Conservation (phyloP, 2,329 filamentous ascomycete genomes). For the Pyricularia sp. region DNA sequence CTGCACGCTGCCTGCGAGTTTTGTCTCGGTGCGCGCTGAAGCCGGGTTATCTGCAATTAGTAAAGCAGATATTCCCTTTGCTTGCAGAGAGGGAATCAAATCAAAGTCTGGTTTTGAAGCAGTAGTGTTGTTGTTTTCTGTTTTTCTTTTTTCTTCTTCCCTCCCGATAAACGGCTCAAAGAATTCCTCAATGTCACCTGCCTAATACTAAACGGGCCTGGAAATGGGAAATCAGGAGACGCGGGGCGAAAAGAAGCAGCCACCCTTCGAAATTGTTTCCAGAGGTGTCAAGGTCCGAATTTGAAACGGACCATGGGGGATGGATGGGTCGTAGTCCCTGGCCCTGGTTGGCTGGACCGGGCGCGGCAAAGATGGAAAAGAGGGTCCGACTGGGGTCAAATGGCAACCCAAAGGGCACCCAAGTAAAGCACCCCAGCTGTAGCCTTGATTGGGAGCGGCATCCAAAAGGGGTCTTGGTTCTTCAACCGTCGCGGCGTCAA, state of each 20-base stretch:
- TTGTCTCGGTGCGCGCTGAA: background rate
- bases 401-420: background rate
- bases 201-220: background rate
- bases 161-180: background rate
- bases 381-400: background rate
- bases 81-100: background rate
- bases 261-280: slow-evolving; percentile 4
- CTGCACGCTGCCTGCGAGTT: slow-evolving; percentile 1
- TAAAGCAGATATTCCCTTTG: background rate
- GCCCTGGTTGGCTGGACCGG: slow-evolving; percentile 3
- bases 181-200: background rate
- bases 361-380: slow-evolving; percentile 3
- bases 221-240: background rate
- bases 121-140: background rate
- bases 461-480: background rate
- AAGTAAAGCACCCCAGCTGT: background rate
- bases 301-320: slow-evolving; percentile 5
- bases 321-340: background rate
- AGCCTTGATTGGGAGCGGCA: background rate
- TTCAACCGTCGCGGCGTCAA: background rate
- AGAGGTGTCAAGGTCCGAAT: slow-evolving; percentile 5
- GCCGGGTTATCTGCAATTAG: background rate
- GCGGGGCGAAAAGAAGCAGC: background rate
- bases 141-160: background rate
- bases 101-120: background rate